Conservation (phyloP, 2,329 filamentous ascomycete genomes). For the Penicillium sp. region DNA sequence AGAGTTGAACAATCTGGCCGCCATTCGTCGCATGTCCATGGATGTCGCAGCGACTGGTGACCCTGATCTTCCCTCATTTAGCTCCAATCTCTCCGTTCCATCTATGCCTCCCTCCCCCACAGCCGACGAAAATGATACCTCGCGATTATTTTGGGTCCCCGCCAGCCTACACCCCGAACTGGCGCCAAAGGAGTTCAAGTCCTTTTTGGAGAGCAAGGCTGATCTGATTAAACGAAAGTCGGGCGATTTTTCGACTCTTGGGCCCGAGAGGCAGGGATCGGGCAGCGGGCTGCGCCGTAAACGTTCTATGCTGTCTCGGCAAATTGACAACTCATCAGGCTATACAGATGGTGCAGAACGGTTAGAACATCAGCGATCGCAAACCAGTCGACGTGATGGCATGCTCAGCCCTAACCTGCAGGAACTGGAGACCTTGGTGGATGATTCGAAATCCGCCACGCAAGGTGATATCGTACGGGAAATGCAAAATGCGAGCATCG, state of each 20-base stretch:
- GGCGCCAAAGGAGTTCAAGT: conserved; percentile 94
- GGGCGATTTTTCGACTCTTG: conserved; percentile 65
- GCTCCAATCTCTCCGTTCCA: conserved; percentile 45
- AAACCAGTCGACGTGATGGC: conserved; percentile 52
- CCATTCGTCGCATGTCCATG: conserved; percentile 91
- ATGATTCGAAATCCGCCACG: conserved; percentile 72
- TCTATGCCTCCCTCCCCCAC: conserved; percentile 48
- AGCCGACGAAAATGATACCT: conserved; percentile 80
- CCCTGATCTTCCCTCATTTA: conserved; percentile 54
- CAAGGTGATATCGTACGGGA: conserved; percentile 60
- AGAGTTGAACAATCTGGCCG: conserved; percentile 89
- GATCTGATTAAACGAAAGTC: conserved; percentile 86
- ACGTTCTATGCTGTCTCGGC: conserved; percentile 92
- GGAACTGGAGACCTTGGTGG: conserved; percentile 78
- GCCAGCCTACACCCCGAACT: conserved; percentile 92
- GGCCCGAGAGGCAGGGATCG: conserved; percentile 59
- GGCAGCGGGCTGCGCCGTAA: conserved; percentile 73
- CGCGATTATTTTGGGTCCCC: conserved; percentile 92
- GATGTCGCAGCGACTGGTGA: conserved; percentile 73
- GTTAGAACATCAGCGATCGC: conserved; percentile 73
- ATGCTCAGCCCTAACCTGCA: conserved; percentile 67
- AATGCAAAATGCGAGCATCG: conserved; percentile 49
- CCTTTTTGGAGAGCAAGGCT: conserved; percentile 90
- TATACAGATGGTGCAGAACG: conserved; percentile 85
- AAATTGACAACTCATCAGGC: conserved; percentile 76